Evolutionary conservation across 2,329 filamentous ascomycete genomes (phyloP).

Genomic region (Exophiala bonariae): DNA sequence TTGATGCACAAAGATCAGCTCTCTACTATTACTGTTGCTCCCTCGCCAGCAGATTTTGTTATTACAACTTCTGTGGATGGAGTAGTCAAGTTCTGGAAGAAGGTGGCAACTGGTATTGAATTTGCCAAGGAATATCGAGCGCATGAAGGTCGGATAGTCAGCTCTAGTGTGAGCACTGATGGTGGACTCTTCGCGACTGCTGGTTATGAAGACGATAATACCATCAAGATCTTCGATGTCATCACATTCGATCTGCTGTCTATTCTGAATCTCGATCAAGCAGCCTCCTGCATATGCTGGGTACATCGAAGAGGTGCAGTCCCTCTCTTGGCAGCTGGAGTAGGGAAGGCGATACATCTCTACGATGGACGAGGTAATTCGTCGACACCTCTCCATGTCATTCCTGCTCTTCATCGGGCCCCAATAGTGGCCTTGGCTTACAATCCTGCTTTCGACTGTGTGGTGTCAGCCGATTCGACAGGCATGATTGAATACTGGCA

Average conservation of each 20-base stretch:
- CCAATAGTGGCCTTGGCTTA: constrained; percentile 84
- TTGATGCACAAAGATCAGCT: constrained; percentile 98
- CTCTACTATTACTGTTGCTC: constrained; percentile 83
- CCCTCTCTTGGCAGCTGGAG: constrained; percentile 80
- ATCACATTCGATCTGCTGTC: constrained; percentile 83
- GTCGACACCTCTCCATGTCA: constrained; percentile 70
- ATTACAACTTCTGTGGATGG: constrained; percentile 93
- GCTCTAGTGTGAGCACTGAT: constrained; percentile 82
- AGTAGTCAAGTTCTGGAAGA: constrained; percentile 99
- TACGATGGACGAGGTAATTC: constrained; percentile 89
- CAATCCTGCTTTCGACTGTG: constrained; percentile 86
- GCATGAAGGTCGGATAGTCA: constrained; percentile 79
- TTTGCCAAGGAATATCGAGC: constrained; percentile 98
- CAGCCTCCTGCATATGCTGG: constrained; percentile 84
- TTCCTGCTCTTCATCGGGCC: constrained; percentile 77
- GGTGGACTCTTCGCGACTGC: constrained; percentile 91
- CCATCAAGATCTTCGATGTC: constrained; percentile 59
- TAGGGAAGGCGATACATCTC: constrained; percentile 73
- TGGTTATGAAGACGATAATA: constrained; percentile 55
- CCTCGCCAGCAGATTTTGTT: constrained; percentile 80
- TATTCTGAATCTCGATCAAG: constrained; percentile 75
- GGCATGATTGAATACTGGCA: constrained; percentile 98
- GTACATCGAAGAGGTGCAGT: constrained; percentile 87
- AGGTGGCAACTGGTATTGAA: constrained; percentile 83
- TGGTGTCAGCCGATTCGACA: constrained; percentile 81